Evolutionary conservation across 177 flowering plant genomes (phyloP), one percentile per base, ranked within the genome.

Genomic region (Vitis hybrid): DNA sequence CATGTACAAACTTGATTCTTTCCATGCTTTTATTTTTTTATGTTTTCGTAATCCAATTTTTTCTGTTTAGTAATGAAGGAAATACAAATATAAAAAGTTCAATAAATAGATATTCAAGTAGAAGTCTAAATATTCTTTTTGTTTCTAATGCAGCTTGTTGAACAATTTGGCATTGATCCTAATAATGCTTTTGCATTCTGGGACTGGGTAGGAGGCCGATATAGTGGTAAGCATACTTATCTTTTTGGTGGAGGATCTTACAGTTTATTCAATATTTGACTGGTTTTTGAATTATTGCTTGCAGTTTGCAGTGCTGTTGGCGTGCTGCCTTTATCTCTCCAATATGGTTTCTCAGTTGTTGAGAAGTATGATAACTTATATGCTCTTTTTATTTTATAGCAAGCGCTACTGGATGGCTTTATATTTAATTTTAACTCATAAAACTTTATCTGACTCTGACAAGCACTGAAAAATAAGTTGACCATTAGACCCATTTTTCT

Each of bases 131-230:
- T 53, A 53, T 14, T 53, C n/a, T 53, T 14, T 68, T 55, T 73
- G 15, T 59, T 71, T 74, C 48, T 66, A 61, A 57, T 82, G 77
- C 87, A 95, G 99, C 91, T 95, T 73, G 99, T 93, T 11, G 97
- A 95, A 64, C 80, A 91, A 77, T 95, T 95, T 79, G 98, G 99
- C 20, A 95, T 95, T 79, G 94, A 95, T 74, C 99, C 99, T 39
- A 87, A 90, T 56, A 95, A 93, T 91, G 96, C 99, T 59, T 95
- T 95, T 85, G 97, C 96, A 63, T 95, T 93, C 79, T 95, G 99
- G 99, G 98, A 95, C 74, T 95, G 99, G 99, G 99, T 95, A 73
- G 99, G 98, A 68, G 99, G 99, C 29, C 91, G 97, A 51, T 95
- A 95, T 63, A 95, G 99, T 82, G 99, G 99, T 91, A 82, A 73